Conservation (phyloP, 169 alveolate species). For the Cryptosporidium sp. region DNA sequence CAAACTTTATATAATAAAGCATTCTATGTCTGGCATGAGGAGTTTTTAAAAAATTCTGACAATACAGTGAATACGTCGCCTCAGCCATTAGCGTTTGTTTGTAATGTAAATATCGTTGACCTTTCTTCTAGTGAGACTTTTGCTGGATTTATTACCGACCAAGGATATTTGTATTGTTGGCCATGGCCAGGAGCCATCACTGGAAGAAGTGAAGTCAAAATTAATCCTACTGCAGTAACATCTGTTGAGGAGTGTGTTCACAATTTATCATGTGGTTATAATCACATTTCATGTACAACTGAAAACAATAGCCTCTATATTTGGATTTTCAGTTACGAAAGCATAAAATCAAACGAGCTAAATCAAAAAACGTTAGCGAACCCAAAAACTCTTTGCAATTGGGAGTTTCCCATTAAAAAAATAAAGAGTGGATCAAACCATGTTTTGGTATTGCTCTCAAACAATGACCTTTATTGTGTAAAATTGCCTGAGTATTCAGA, state of each 20-base stretch:
- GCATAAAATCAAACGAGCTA: background rate
- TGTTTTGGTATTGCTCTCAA: constrained; percentile 34
- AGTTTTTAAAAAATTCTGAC: constrained; percentile 32
- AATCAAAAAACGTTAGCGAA: background rate
- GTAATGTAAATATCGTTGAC: constrained; percentile 35
- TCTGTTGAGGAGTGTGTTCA: constrained; percentile 39
- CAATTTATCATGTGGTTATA: constrained; percentile 45
- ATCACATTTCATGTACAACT: constrained; percentile 53
- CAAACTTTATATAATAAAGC: constrained; percentile 24
- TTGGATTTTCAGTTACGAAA: constrained; percentile 25
- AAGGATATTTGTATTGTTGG: constrained; percentile 59
- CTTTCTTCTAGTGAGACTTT: constrained; percentile 45
- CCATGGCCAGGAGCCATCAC: constrained; percentile 22
- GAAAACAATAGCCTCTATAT: constrained; percentile 35
- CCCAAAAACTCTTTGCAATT: constrained; percentile 18
- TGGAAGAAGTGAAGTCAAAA: constrained; percentile 22
- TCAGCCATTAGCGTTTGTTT: constrained; percentile 64
- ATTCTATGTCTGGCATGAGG: constrained; percentile 75
- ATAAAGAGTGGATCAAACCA: constrained; percentile 54
- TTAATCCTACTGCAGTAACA: constrained; percentile 50
- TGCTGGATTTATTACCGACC: constrained; percentile 62
- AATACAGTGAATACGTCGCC: constrained; percentile 44
- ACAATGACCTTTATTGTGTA: constrained; percentile 31
- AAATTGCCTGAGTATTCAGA: constrained; percentile 19
- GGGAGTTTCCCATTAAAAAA: constrained; percentile 38